Conservation (phyloP, 352 stramenopile genomes). For the Phytophthora colocasiae region DNA sequence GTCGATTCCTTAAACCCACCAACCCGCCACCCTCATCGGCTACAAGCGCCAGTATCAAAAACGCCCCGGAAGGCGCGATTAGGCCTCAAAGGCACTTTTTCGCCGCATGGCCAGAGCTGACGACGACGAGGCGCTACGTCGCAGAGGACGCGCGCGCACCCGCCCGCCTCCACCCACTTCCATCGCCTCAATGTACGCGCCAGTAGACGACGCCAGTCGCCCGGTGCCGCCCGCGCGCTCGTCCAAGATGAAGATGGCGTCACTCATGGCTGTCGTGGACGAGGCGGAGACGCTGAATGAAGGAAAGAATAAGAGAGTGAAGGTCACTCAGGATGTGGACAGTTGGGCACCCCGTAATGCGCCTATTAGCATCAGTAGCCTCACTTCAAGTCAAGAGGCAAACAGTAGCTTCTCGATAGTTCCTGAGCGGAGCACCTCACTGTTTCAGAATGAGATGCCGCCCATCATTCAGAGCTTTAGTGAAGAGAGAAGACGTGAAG, state of each 20-base stretch:
- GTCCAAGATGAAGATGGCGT: slow-evolving; percentile 60
- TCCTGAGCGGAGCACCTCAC: slow-evolving; percentile 29
- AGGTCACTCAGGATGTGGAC: slow-evolving; percentile 35
- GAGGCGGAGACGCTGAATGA: slow-evolving; percentile 3
- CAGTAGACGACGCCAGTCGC: slow-evolving; percentile 12
- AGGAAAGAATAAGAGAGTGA: slow-evolving; percentile 64
- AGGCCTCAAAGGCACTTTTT: not conserved
- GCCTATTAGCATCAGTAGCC: slow-evolving; percentile 32
- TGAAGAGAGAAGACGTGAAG: slow-evolving; percentile 34
- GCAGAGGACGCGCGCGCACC: slow-evolving; percentile 37
- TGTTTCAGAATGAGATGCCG: slow-evolving; percentile 64
- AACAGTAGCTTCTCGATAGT: slow-evolving; percentile 14
- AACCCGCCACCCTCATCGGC: slow-evolving; percentile 30
- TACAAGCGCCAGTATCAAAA: slow-evolving; percentile 45
- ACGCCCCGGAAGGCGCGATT: slow-evolving; percentile 19
- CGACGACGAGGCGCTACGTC: slow-evolving; percentile 46
- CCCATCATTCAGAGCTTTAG: slow-evolving; percentile 66
- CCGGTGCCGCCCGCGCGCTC: slow-evolving; percentile 16
- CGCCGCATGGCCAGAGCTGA: slow-evolving; percentile 43
- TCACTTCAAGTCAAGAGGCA: slow-evolving; percentile 12
- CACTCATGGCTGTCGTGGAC: slow-evolving; percentile 51
- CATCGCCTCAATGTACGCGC: slow-evolving; percentile 30
- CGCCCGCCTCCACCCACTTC: slow-evolving; percentile 29
- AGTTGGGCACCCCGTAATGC: slow-evolving; percentile 17
- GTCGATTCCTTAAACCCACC: slow-evolving; percentile 2